Conservation (phyloP, 148 eudicot genomes). For the Tetragonia tetragonoides region DNA sequence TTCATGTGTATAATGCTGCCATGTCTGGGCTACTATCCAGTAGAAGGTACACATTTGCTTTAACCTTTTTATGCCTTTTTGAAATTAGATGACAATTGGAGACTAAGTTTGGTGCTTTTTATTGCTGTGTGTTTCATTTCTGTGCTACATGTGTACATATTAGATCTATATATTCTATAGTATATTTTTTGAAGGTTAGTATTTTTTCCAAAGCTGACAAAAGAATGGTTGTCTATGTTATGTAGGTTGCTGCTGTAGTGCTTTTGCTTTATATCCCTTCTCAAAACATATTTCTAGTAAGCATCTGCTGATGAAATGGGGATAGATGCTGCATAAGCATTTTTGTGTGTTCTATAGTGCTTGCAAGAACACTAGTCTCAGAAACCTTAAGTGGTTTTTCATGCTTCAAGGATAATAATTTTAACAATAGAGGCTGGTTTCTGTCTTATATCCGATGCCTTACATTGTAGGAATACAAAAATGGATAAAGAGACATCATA, state of each 20-base stretch:
- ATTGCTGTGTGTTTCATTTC: neutral
- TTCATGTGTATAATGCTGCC: constrained; percentile 84
- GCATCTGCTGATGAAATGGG: neutral
- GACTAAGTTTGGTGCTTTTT: constrained; percentile 12
- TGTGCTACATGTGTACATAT: no score
- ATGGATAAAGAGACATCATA: neutral
- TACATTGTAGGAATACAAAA: neutral
- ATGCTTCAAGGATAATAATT: neutral
- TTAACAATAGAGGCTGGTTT: neutral
- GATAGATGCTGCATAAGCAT: neutral
- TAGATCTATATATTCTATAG: constrained; percentile 7
- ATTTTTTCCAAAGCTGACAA: neutral
- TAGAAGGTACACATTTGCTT: constrained; percentile 52
- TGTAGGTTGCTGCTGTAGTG: neutral
- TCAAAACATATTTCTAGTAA: neutral
- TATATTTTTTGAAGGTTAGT: neutral
- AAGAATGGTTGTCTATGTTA: neutral
- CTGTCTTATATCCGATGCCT: no score
- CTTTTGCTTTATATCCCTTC: no score
- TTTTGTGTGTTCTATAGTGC: neutral
- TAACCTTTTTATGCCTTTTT: neutral
- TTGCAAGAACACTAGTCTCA: neutral
- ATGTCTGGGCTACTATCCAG: constrained; percentile 63
- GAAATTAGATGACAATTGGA: neutral
- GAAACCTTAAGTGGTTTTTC: neutral